These are phyloP conservation scores for Aureobasidium sp. DNA, from an alignment of 2,329 filamentous ascomycete genomes.

Conservation along the genomic window DNA sequence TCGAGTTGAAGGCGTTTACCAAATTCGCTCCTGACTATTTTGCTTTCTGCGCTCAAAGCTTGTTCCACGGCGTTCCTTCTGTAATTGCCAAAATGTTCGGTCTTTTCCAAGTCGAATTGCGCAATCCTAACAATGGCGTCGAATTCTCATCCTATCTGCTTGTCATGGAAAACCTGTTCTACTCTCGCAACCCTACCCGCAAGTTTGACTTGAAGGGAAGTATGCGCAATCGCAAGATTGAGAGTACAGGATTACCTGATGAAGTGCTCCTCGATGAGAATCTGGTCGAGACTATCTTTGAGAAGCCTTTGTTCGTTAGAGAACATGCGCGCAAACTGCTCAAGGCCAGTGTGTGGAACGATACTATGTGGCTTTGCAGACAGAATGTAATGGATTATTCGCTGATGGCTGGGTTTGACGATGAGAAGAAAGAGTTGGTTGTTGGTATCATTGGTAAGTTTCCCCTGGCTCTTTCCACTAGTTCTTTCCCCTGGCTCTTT, in stretches of 20 bases:
- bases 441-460: constrained; percentile 70
- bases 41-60: constrained; percentile 88
- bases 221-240: constrained; percentile 97
- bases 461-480: not conserved
- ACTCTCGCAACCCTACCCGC: constrained; percentile 80
- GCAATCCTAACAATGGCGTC: constrained; percentile 81
- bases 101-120: constrained; percentile 95
- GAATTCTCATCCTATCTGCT: constrained; percentile 93
- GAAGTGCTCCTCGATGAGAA: constrained; percentile 97
- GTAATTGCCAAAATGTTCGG: constrained; percentile 99
- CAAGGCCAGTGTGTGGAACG: constrained; percentile 89
- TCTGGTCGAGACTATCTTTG: constrained; percentile 98
- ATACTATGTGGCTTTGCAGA: constrained; percentile 86
- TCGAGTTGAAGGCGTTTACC: constrained; percentile 90
- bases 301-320: constrained; percentile 87
- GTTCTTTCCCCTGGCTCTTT: no score
- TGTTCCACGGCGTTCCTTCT: constrained; percentile 87
- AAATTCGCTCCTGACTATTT: constrained; percentile 97
- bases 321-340: constrained; percentile 95
- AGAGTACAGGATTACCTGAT: constrained; percentile 90
- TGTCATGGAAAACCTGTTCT: constrained; percentile 97
- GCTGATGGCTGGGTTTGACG: constrained; percentile 96
- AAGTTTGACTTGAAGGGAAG: constrained; percentile 87
- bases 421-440: constrained; percentile 78
- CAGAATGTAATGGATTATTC: constrained; percentile 99